Evolutionary conservation across 2,329 filamentous ascomycete genomes (phyloP).

Genomic region (Calonectria leucothoes): DNA sequence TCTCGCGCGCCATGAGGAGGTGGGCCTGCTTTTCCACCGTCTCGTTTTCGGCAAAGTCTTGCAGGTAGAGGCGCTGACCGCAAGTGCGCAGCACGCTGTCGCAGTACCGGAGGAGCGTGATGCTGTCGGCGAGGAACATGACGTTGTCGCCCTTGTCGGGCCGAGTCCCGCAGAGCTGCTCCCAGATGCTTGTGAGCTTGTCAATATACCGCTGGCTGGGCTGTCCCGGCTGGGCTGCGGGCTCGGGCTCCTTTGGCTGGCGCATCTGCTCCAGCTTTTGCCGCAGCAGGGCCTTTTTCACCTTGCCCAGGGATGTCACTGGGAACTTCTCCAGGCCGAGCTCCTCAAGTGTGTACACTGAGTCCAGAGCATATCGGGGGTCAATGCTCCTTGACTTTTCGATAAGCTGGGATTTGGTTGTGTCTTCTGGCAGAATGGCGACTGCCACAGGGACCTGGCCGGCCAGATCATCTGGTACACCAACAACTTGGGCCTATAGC

Average conservation of each 20-base stretch:
- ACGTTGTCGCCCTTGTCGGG: slow-evolving; percentile 42
- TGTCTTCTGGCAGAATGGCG: slow-evolving; percentile 47
- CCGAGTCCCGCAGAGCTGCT: slow-evolving; percentile 43
- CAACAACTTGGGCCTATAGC: slow-evolving; percentile 54
- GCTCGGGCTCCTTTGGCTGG: background rate
- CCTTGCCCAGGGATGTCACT: slow-evolving; percentile 56
- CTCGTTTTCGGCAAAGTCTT: slow-evolving; percentile 47
- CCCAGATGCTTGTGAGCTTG: slow-evolving; percentile 42
- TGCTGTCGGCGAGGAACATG: slow-evolving; percentile 49
- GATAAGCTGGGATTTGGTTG: slow-evolving; percentile 47
- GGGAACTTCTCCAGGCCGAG: slow-evolving; percentile 53
- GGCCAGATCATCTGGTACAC: slow-evolving; percentile 55
- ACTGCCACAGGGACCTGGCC: slow-evolving; percentile 61
- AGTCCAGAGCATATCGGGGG: slow-evolving; percentile 52
- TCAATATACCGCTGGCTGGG: slow-evolving; percentile 26
- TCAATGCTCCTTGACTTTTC: slow-evolving; percentile 47
- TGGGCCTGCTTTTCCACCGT: slow-evolving; percentile 47
- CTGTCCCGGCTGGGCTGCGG: background rate
- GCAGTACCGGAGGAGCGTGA: slow-evolving; percentile 52
- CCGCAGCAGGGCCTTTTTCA: slow-evolving; percentile 54
- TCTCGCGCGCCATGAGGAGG: slow-evolving; percentile 38
- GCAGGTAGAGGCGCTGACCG: slow-evolving; percentile 47
- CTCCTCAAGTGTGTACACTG: slow-evolving; percentile 55
- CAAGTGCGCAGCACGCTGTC: slow-evolving; percentile 43
- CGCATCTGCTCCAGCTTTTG: slow-evolving; percentile 33